Evolutionary conservation across 2,329 filamentous ascomycete species (phyloP).

Genomic region (Gnomoniopsis smithogilvyi): DNA sequence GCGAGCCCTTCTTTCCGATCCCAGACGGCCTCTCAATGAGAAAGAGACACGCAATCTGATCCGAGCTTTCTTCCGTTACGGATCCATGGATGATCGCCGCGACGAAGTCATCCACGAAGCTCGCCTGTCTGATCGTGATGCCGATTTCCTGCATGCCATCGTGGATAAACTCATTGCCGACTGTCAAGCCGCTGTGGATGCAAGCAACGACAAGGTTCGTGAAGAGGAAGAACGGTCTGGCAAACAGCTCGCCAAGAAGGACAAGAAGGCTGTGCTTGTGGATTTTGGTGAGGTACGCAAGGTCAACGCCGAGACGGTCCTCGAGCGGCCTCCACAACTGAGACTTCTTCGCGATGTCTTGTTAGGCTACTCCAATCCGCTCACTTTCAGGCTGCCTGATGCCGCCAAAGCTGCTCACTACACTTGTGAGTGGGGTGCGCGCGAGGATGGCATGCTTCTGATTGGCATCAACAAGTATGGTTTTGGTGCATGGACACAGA

Average conservation of each 20-base stretch:
- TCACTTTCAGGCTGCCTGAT: slow-evolving; percentile 81
- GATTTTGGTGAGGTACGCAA: slow-evolving; percentile 92
- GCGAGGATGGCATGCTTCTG: slow-evolving; percentile 95
- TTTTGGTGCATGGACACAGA: slow-evolving; percentile 92
- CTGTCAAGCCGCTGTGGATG: slow-evolving; percentile 57
- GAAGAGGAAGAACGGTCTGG: slow-evolving; percentile 79
- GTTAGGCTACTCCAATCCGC: slow-evolving; percentile 63
- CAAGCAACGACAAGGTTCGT: slow-evolving; percentile 68
- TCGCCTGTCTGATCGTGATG: slow-evolving; percentile 77
- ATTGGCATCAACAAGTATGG: slow-evolving; percentile 91
- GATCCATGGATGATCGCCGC: slow-evolving; percentile 81
- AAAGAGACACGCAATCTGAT: slow-evolving; percentile 93
- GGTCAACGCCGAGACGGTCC: slow-evolving; percentile 91
- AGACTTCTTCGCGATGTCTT: slow-evolving; percentile 77
- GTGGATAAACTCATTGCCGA: slow-evolving; percentile 69
- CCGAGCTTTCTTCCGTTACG: slow-evolving; percentile 85
- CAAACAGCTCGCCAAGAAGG: slow-evolving; percentile 89
- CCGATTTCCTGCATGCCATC: slow-evolving; percentile 71
- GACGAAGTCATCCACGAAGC: slow-evolving; percentile 88
- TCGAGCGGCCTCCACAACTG: slow-evolving; percentile 88
- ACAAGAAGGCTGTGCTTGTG: slow-evolving; percentile 94
- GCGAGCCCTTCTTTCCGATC: slow-evolving; percentile 72
- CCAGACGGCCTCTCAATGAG: slow-evolving; percentile 83
- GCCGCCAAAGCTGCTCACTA: slow-evolving; percentile 92
- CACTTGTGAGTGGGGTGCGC: slow-evolving; percentile 85